phyloP scores from a whole-genome alignment of 192 early-diverging fungal species.

The Backusella parvicylindrica region DNA sequence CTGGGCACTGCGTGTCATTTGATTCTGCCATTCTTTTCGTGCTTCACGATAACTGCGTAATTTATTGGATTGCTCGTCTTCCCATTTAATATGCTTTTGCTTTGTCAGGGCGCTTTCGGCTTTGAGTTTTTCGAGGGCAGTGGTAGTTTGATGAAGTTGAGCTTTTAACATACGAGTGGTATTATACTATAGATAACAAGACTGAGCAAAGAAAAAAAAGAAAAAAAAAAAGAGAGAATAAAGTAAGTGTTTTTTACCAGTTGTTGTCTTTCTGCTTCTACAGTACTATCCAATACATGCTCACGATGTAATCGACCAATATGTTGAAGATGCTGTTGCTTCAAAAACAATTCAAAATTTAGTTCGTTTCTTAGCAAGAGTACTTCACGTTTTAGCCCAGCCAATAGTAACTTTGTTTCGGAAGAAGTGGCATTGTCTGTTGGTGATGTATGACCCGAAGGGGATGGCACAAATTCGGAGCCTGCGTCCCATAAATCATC shows the following conservation, averaged over 20 bases:
- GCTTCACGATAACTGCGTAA: slow-evolving; percentile 45
- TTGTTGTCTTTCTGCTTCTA: slow-evolving; percentile 51
- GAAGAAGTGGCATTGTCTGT: not conserved
- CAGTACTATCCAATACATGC: slow-evolving; percentile 51
- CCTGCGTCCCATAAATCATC: slow-evolving; percentile 35
- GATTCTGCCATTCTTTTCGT: slow-evolving; percentile 41
- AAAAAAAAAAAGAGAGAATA: not conserved
- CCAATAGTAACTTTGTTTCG: slow-evolving; percentile 28
- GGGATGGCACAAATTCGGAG: not conserved
- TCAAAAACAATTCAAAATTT: slow-evolving; percentile 59
- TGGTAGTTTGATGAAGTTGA: slow-evolving; percentile 39
- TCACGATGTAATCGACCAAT: slow-evolving; percentile 53
- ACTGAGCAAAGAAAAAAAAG: no score
- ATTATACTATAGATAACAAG: no score
- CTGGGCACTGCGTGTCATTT: slow-evolving; percentile 36
- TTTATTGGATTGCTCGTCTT: slow-evolving; percentile 47
- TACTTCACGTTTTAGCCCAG: slow-evolving; percentile 47
- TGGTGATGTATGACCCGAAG: not conserved
- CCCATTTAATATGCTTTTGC: slow-evolving; percentile 54
- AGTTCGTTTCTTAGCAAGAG: slow-evolving; percentile 53
- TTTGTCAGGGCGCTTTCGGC: slow-evolving; percentile 40
- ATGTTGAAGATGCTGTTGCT: slow-evolving; percentile 60
- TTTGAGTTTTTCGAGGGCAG: slow-evolving; percentile 44
- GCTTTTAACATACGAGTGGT: slow-evolving; percentile 43
- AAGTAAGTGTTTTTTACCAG: slow-evolving; percentile 10